phyloP scores from a whole-genome alignment of 108 stramenopile species.

The Skeletonema menzelii region DNA sequence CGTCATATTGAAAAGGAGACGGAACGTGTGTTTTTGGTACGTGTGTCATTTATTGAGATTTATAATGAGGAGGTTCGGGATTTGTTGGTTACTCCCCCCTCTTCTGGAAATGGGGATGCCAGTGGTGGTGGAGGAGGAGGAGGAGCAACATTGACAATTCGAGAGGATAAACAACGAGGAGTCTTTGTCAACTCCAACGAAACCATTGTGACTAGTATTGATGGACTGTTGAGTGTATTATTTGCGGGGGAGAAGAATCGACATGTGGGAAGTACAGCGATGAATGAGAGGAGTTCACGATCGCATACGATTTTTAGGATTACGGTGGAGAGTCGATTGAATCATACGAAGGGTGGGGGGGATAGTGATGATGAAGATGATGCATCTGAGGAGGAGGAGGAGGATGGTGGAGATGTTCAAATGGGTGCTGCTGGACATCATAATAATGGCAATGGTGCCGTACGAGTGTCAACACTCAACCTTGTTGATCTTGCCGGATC shows the following conservation, averaged over 20 bases:
- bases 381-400: constrained; percentile 20
- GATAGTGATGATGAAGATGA: constrained; percentile 37
- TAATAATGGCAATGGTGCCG: constrained; percentile 60
- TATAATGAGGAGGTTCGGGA: constrained; percentile 99
- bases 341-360: constrained; percentile 24
- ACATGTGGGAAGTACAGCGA: constrained; percentile 88
- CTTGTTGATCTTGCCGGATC: constrained; percentile 92
- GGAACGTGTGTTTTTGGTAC: constrained; percentile 79
- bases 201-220: constrained; percentile 82
- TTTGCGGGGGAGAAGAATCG: constrained; percentile 88
- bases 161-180: constrained; percentile 94
- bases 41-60: constrained; percentile 97
- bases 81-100: constrained; percentile 56
- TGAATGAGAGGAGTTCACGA: constrained; percentile 96
- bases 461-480: constrained; percentile 83
- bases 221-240: constrained; percentile 71
- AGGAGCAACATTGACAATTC: constrained; percentile 55
- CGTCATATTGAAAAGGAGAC: constrained; percentile 57
- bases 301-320: constrained; percentile 96
- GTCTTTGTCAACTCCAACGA: constrained; percentile 93
- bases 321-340: constrained; percentile 88
- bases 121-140: neutral
- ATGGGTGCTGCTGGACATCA: neutral
- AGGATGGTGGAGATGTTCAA: constrained; percentile 7
- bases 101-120: constrained; percentile 9